Evolutionary conservation across 2,329 filamentous ascomycete genomes (phyloP), one percentile per base, ranked within the genome.

Genomic region (Phialemoniopsis sp.): DNA sequence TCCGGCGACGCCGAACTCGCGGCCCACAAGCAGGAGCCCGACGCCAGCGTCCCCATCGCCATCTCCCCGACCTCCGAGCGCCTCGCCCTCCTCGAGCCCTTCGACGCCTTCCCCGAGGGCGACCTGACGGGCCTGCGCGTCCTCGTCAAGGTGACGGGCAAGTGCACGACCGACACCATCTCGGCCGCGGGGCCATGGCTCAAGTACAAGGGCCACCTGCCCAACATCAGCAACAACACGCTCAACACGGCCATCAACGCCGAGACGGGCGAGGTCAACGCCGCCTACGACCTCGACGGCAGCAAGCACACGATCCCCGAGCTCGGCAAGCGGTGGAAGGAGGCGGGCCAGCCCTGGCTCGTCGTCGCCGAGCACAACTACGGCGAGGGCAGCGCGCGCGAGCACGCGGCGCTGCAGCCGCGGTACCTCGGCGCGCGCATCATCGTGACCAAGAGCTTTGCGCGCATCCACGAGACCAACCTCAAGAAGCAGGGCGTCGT

Each of bases 111-210:
- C 70, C 90, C 91, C 12, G 50, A 70, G 33, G 67, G 71, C 3
- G 90, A 98, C 39, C 77, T 97, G 21, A 70, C 75, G 32, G 82
- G 79, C 19, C 79, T 98, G 35, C 82, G 82, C 37, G 89, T 98
- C 14, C 83, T 98, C 13, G 91, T 95, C 73, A 97, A 97, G 70
- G 86, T 97, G 48, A 86, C 90, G 47, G 93, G 93, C 48, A 95
- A 98, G 70, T 98, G 93, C 75, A 98, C 93, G 41, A 98, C 93
- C 32, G 93, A 98, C 67, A 97, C 93, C 53, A 98, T 98, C 66
- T 97, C 90, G 29, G 91, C 91, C 28, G 91, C 91, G 1, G 91
- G 91, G 6, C 91, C 91, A 13, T 97, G 91, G 91, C 80, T 98
- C 51, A 97, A 97, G 68, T 98, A 97, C 80, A 97, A 97, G 75